Evolutionary conservation across 345 rosid genomes (phyloP).

Genomic region (Gossypium arboreum): DNA sequence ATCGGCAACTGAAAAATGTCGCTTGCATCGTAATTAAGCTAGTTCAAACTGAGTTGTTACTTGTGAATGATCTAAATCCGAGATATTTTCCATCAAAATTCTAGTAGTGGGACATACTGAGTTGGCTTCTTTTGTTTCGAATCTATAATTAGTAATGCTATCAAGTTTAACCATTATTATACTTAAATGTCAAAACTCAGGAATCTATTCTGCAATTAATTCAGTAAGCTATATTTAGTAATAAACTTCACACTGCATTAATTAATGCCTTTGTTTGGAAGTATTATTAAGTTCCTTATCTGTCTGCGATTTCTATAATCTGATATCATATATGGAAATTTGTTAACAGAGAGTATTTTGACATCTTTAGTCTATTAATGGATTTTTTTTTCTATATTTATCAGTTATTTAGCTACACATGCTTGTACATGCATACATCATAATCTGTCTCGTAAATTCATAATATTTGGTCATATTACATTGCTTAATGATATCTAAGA

Average conservation of each 20-base stretch:
- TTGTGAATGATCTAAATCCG: conserved; percentile 1
- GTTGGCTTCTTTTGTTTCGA: not conserved
- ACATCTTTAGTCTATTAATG: conserved; percentile 3
- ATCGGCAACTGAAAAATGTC: not conserved
- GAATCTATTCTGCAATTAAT: conserved; percentile 11
- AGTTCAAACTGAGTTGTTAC: not conserved
- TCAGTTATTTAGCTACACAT: not conserved
- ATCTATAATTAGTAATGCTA: conserved; percentile 3
- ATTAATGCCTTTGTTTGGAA: not conserved
- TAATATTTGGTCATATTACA: not conserved
- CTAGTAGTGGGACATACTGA: not conserved
- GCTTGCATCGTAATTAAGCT: not conserved
- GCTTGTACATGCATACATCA: not conserved
- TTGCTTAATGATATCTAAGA: not conserved
- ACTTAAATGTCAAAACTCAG: not conserved
- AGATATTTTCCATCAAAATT: not conserved
- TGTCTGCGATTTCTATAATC: not conserved
- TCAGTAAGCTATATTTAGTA: conserved; percentile 10
- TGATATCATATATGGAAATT: not conserved
- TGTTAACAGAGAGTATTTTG: not conserved
- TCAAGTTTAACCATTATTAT: not conserved
- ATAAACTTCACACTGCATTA: not conserved
- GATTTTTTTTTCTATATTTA: not conserved
- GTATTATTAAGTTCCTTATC: not conserved
- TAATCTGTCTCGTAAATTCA: not conserved